A percentile compares a stretch with the other conserved stretches of the same genome.
These are phyloP conservation scores for Orbilia oligospora DNA, from an alignment of 2,329 filamentous ascomycete genomes.

Conservation along the genomic window DNA sequence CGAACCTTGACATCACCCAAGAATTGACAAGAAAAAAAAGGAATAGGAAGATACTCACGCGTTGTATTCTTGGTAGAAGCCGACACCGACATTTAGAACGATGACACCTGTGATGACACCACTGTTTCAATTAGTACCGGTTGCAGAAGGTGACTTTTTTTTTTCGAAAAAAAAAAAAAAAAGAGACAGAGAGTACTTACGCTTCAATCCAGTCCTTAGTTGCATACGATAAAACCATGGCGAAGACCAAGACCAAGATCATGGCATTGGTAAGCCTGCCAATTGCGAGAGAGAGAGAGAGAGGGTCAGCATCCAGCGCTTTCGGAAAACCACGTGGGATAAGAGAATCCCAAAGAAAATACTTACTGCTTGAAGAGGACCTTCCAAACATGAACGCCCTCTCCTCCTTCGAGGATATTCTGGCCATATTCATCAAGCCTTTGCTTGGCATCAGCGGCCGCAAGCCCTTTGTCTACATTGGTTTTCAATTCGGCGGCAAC, in stretches of 20 bases:
- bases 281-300: not conserved
- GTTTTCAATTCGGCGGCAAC: slow-evolving; percentile 76
- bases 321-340: slow-evolving; percentile 65
- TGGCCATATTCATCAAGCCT: slow-evolving; percentile 75
- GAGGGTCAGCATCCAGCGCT: not conserved
- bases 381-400: slow-evolving; percentile 77
- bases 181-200: too few species aligned
- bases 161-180: not conserved
- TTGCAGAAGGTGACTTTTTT: slow-evolving; percentile 11
- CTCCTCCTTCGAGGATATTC: slow-evolving; percentile 80
- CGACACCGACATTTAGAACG: slow-evolving; percentile 73
- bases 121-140: slow-evolving; percentile 31
- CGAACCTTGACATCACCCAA: slow-evolving; percentile 60
- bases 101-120: slow-evolving; percentile 74
- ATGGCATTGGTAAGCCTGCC: slow-evolving; percentile 57
- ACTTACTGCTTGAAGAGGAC: slow-evolving; percentile 78
- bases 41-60: slow-evolving; percentile 20
- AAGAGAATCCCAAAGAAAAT: slow-evolving; percentile 68
- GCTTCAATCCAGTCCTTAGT: slow-evolving; percentile 75
- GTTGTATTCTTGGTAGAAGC: slow-evolving; percentile 72
- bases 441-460: slow-evolving; percentile 73
- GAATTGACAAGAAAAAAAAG: not conserved
- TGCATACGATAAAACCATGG: slow-evolving; percentile 73
- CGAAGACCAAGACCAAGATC: slow-evolving; percentile 70
- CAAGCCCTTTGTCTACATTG: slow-evolving; percentile 78